Evolutionary conservation across 164 flowering plant species (phyloP).

Genomic region (Vitis riparia): DNA sequence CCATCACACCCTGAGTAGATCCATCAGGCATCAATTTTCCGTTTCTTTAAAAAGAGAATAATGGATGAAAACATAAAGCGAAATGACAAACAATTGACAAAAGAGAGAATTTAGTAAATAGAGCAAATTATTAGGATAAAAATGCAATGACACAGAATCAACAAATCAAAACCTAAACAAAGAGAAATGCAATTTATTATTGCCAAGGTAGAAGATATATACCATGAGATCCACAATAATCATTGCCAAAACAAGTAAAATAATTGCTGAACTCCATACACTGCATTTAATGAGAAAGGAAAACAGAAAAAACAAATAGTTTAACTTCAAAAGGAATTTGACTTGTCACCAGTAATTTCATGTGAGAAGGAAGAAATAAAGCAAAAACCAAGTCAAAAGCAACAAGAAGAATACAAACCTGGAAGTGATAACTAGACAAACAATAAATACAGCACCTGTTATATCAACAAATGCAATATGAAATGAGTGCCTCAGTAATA

Average conservation of each 20-base stretch:
- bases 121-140: not conserved
- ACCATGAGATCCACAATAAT: slow-evolving; percentile 89
- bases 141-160: not conserved
- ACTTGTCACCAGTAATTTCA: not conserved
- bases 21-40: not conserved
- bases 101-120: not conserved
- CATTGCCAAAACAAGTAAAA: slow-evolving; percentile 80
- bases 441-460: slow-evolving; percentile 89
- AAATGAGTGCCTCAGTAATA: slow-evolving; percentile 1
- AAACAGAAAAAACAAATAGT: not conserved
- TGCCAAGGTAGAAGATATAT: slow-evolving; percentile 16
- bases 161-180: not conserved
- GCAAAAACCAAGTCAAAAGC: not conserved
- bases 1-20: slow-evolving; percentile 88
- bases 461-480: slow-evolving; percentile 14
- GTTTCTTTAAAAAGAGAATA: not conserved
- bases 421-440: slow-evolving; percentile 80
- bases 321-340: not conserved
- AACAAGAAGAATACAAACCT: slow-evolving; percentile 51
- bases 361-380: not conserved
- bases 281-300: slow-evolving; percentile 38
- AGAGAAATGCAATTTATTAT: not conserved
- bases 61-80: not conserved
- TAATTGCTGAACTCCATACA: slow-evolving; percentile 84
- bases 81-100: not conserved